Base-by-base conservation (phyloP, 768 basidiomycete genomes). In the Boletus insuetus region DNA sequence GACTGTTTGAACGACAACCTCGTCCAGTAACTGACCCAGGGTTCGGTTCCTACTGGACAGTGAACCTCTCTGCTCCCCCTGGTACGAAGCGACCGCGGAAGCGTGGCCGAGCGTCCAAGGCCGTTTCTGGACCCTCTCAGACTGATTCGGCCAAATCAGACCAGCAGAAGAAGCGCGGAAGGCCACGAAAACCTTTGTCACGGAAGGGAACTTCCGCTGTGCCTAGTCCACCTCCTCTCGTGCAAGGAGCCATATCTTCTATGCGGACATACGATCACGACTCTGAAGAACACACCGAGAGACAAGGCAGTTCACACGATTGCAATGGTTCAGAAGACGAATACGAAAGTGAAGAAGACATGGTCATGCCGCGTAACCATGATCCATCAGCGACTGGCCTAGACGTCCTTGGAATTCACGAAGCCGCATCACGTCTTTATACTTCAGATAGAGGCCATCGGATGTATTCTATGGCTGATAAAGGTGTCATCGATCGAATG, bases 21-120 rank as follows among this genome's bases (percentile, higher is more conserved):
- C 81, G 90, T 47, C 90, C 90, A 9, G 86, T 87, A 11, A 89
- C 89, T 31, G 89, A 91, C 68, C 90, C 90, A 13, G 90, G 90
- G 16, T 90, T 91, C 67, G 90, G 90, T 20, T 91, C 89, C 12
- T 91, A 92, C 66, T 92, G 90, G 90, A 91, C 89, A 35, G 90
- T 92, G n/a, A 91, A 91, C 69, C 77, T 91, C 20, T 69, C 81
- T 46, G 90, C 90, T n/a, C 89, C 89, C 13, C 89, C 89, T 3
- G 90, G 90, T 20, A 91, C 89, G 1, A 92, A 92, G 72, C 82
- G 90, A 54, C 90, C 90, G 41, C 82, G 90, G 20, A 92, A 91
- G 67, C 82, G 90, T 53, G 88, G 88, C 24, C 79, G 86, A 19
- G 71, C 81, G 10, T 81, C 78, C 54, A 83, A 85, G 65, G 75